These are phyloP conservation scores for Silybum marianum DNA, from an alignment of 129 eudicot genomes.

Conservation along the genomic window DNA sequence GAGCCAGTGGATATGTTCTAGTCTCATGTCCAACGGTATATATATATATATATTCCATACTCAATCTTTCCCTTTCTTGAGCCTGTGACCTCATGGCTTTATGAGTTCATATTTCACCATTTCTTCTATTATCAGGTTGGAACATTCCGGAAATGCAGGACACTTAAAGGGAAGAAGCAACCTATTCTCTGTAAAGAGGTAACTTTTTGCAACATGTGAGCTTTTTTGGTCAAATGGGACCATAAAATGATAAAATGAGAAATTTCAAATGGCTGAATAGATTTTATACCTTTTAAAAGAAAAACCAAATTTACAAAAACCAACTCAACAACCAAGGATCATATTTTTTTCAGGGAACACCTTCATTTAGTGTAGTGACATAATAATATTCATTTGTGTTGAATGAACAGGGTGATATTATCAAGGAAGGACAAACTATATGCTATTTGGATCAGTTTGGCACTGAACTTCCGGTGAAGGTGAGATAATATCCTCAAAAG, in stretches of 20 bases:
- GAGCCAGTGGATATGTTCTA: slow-evolving; percentile 72
- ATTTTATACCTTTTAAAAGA: not conserved
- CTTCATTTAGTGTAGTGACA: not conserved
- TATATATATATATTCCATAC: not conserved
- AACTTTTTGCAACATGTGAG: slow-evolving; percentile 2
- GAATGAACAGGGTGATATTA: slow-evolving; percentile 63
- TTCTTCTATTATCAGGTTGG: slow-evolving; percentile 66
- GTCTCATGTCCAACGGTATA: slow-evolving; percentile 78
- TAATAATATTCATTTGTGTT: slow-evolving; percentile 5
- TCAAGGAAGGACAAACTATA: slow-evolving; percentile 77
- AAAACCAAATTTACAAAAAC: not conserved
- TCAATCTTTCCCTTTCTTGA: not conserved
- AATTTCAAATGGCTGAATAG: not conserved
- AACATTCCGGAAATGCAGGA: slow-evolving; percentile 73
- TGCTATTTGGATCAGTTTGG: slow-evolving; percentile 88
- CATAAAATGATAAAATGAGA: not conserved
- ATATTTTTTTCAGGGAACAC: not conserved
- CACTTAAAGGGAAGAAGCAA: slow-evolving; percentile 68
- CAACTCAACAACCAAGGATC: not conserved
- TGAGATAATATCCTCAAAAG: slow-evolving; percentile 16
- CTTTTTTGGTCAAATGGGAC: not conserved
- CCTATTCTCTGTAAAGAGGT: slow-evolving; percentile 81
- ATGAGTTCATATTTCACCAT: not conserved
- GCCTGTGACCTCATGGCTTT: not conserved
- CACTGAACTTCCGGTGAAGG: slow-evolving; percentile 75